Percentiles rank a stretch among this genome's conserved stretches.
Conservation (phyloP, 176 grass and related monocot genomes). For the Rhynchospora pubera region DNA sequence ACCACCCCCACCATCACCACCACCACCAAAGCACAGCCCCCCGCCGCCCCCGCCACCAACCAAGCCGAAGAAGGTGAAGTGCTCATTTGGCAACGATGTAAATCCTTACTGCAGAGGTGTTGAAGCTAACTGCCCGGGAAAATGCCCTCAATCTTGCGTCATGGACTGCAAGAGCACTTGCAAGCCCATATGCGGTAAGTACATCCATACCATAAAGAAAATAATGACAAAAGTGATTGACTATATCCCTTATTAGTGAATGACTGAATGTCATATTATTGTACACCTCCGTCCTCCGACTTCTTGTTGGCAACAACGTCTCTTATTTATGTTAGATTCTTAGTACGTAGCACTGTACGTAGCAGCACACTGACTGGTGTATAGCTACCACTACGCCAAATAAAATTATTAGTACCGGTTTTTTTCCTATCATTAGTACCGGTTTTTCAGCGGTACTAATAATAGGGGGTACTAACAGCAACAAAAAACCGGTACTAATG, state of each 20-base stretch:
- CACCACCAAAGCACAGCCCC: background rate
- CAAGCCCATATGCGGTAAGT: slow-evolving; percentile 11
- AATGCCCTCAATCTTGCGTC: background rate
- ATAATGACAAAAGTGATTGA: background rate
- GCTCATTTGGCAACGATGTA: background rate
- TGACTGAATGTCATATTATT: background rate
- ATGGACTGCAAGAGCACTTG: slow-evolving; percentile 9
- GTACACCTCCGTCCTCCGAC: background rate
- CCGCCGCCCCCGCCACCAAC: background rate
- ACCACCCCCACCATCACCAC: background rate
- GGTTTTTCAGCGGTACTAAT: too few relatives aligned
- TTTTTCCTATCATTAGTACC: too few relatives aligned
- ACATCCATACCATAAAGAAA: background rate
- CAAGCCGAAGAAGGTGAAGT: background rate
- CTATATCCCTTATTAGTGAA: background rate
- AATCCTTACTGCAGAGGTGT: background rate
- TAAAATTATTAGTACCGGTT: too few relatives aligned
- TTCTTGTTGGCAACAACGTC: background rate
- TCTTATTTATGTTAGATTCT: background rate
- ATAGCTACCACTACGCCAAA: too few relatives aligned
- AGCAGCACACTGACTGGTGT: background rate
- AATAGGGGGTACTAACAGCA: too few relatives aligned
- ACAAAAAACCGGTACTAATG: too few relatives aligned
- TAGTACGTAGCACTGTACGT: too few relatives aligned
- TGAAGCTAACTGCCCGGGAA: background rate